Evolutionary conservation across 2,329 filamentous ascomycete genomes (phyloP).

Genomic region (Fusarium lateritium): DNA sequence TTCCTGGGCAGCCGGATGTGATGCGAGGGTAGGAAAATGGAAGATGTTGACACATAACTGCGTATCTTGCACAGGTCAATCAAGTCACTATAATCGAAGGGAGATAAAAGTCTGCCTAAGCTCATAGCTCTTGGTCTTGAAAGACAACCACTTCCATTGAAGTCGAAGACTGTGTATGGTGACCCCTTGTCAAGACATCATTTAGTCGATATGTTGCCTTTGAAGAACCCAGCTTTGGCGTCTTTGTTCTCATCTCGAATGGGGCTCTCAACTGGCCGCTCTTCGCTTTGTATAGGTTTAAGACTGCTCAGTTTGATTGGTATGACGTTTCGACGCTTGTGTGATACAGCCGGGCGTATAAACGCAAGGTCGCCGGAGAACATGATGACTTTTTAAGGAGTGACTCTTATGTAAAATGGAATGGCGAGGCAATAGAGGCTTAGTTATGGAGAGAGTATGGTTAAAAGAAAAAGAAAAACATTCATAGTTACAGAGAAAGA

Average conservation of each 20-base stretch:
- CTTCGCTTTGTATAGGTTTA: background rate
- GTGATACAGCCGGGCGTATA: slow-evolving; percentile 31
- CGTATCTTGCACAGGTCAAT: too few species aligned
- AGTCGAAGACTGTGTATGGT: background rate
- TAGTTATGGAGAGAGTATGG: background rate
- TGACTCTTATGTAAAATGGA: background rate
- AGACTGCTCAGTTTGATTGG: slow-evolving; percentile 38
- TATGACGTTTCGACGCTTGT: slow-evolving; percentile 7
- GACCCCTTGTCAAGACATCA: background rate
- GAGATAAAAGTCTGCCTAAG: too few species aligned
- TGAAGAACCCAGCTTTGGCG: background rate
- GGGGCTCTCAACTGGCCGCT: background rate
- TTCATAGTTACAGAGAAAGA: background rate
- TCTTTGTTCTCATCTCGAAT: background rate
- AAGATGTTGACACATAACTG: too few species aligned
- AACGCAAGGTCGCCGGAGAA: slow-evolving; percentile 50
- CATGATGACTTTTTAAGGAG: slow-evolving; percentile 37
- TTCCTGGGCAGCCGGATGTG: too few species aligned
- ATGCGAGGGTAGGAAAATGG: too few species aligned
- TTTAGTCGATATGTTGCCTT: slow-evolving; percentile 4
- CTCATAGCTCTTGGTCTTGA: too few species aligned
- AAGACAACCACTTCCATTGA: too few species aligned
- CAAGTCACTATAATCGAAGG: too few species aligned
- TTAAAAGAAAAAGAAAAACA: background rate
- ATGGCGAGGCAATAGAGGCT: too few species aligned